These are phyloP conservation scores for Cryptosporidium canis DNA, from an alignment of 169 alveolate species.

Conservation along the genomic window DNA sequence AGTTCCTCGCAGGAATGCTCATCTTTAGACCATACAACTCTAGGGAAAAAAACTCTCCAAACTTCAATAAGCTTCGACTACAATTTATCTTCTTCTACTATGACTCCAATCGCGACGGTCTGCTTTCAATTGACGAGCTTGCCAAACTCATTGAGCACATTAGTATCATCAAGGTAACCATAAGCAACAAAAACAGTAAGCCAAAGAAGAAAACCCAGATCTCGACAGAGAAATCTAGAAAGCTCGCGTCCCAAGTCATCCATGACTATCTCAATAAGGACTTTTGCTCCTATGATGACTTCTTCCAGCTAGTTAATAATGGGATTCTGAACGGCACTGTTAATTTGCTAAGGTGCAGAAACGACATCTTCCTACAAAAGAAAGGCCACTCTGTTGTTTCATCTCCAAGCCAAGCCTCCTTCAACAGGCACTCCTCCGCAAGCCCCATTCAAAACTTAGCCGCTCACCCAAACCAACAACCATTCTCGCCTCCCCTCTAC, in stretches of 20 bases:
- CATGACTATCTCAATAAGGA: slow-evolving; percentile 25
- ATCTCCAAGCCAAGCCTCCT: background rate
- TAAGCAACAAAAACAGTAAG: background rate
- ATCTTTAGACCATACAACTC: slow-evolving; percentile 39
- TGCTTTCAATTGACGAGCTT: slow-evolving; percentile 27
- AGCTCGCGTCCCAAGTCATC: slow-evolving; percentile 26
- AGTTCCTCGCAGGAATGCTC: slow-evolving; percentile 53
- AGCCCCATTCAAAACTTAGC: background rate
- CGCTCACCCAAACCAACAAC: background rate
- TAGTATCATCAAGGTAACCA: slow-evolving; percentile 50
- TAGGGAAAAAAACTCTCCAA: slow-evolving; percentile 4
- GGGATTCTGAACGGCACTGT: slow-evolving; percentile 37
- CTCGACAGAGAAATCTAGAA: slow-evolving; percentile 18
- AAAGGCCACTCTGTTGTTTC: background rate
- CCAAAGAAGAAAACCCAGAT: slow-evolving; percentile 18
- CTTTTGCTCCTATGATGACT: slow-evolving; percentile 48
- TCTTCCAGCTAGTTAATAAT: slow-evolving; percentile 19
- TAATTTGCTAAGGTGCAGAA: slow-evolving; percentile 52
- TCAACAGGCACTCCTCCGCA: background rate
- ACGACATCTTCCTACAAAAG: slow-evolving; percentile 26
- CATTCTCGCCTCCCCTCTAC: background rate
- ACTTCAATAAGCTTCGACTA: slow-evolving; percentile 16
- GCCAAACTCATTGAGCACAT: slow-evolving; percentile 57
- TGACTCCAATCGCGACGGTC: slow-evolving; percentile 54
- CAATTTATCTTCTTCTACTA: slow-evolving; percentile 53